Percentiles rank a stretch among this genome's conserved stretches.
phyloP scores from a whole-genome alignment of 106 monocot genomes.

The Acorus calamus region DNA sequence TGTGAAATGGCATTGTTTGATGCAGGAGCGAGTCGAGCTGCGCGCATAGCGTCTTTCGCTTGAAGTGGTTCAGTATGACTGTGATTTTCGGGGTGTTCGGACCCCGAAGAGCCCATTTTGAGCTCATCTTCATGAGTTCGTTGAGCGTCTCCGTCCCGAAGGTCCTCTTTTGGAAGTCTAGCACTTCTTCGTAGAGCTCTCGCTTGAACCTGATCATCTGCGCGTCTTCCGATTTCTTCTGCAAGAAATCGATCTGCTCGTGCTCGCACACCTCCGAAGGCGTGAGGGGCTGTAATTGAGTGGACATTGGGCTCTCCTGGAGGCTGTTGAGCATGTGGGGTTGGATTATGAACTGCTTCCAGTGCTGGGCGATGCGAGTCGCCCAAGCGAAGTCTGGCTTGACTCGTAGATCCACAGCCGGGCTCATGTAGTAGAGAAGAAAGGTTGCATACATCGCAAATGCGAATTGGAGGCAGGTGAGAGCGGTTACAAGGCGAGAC shows the following conservation, averaged over 20 bases:
- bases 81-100: constrained; percentile 62
- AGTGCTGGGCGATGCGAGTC: constrained; percentile 59
- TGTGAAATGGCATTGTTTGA: constrained; percentile 91
- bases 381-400: constrained; percentile 92
- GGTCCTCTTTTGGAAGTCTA: constrained; percentile 50
- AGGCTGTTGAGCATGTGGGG: constrained; percentile 24
- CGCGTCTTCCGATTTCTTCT: constrained; percentile 85
- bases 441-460: constrained; percentile 95
- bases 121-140: constrained; percentile 73
- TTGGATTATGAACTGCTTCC: constrained; percentile 65
- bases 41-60: constrained; percentile 87
- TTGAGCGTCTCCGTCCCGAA: constrained; percentile 58
- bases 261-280: constrained; percentile 68
- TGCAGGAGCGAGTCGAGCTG: constrained; percentile 76
- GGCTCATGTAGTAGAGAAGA: constrained; percentile 99
- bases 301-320: constrained; percentile 17
- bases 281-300: neutral
- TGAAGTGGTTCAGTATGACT: constrained; percentile 92
- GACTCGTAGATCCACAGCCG: constrained; percentile 54
- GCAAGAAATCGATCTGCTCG: constrained; percentile 74
- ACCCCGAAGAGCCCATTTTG: constrained; percentile 43
- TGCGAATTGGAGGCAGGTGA: constrained; percentile 75
- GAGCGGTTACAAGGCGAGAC: constrained; percentile 64
- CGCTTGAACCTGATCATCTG: constrained; percentile 77
- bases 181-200: constrained; percentile 72